phyloP scores from a whole-genome alignment of 1,284 basidiomycete genomes.

The Apiotrichum montevideense region DNA sequence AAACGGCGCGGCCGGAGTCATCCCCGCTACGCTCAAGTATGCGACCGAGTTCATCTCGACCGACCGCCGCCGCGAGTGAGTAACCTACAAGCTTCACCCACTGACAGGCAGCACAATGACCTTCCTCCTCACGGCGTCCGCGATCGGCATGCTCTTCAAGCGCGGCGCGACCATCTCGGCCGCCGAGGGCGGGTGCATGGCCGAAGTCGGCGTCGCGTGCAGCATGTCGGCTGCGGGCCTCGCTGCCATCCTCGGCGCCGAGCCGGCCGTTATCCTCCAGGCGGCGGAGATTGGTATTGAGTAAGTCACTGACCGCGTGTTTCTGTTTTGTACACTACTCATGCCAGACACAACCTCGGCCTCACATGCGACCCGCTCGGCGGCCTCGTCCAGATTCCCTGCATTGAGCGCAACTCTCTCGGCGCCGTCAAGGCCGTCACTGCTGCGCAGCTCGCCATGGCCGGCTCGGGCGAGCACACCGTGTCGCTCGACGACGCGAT shows the following conservation, averaged over 20 bases:
- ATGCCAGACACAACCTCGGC: slow-evolving; percentile 66
- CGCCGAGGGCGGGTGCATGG: slow-evolving; percentile 71
- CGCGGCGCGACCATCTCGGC: slow-evolving; percentile 93
- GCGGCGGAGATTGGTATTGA: slow-evolving; percentile 90
- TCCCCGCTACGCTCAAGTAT: slow-evolving; percentile 64
- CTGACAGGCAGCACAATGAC: slow-evolving; percentile 57
- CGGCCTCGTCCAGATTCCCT: slow-evolving; percentile 78
- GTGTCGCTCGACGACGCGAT: slow-evolving; percentile 79
- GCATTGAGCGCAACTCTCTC: slow-evolving; percentile 60
- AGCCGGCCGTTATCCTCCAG: slow-evolving; percentile 52
- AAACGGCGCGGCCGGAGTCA: slow-evolving; percentile 63
- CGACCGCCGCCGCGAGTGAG: slow-evolving; percentile 29
- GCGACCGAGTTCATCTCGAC: slow-evolving; percentile 36
- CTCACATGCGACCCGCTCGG: slow-evolving; percentile 89
- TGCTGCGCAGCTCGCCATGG: slow-evolving; percentile 90
- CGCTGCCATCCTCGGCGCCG: slow-evolving; percentile 84
- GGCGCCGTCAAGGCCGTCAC: slow-evolving; percentile 77
- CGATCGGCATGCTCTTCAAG: slow-evolving; percentile 95
- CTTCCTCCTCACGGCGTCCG: slow-evolving; percentile 75
- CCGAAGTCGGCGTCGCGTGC: slow-evolving; percentile 47
- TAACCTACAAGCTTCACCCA: neutral
- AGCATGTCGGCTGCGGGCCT: slow-evolving; percentile 67
- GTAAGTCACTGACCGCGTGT: slow-evolving; percentile 11
- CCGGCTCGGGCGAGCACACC: slow-evolving; percentile 64
- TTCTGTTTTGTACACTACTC: slow-evolving; percentile 38